Evolutionary conservation across 768 basidiomycete species (phyloP), one percentile per base, ranked within the genome.

Genomic region (Tulasnella sp.): DNA sequence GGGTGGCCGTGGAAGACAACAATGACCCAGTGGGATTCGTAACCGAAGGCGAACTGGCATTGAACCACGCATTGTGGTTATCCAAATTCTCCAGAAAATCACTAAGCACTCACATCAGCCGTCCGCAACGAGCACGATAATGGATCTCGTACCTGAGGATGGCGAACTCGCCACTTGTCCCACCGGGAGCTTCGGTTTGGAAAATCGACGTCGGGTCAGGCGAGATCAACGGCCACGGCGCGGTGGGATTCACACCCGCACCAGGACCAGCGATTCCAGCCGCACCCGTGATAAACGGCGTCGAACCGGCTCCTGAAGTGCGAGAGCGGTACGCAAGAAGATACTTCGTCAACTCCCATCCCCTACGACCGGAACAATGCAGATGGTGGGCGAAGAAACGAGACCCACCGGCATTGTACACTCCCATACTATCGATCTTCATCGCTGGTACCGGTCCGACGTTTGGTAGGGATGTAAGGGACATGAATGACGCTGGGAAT

Each of bases 61-160:
- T 77, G 67, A 89, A 86, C 70, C 88, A 90, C 1, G 84, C 76
- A 2, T 82, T 80, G 52, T 92, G 87, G 67, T n/a, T n/a, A n/a
- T 90, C 86, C 7, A 93, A 75, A 0, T 86, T 87, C 66, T 90
- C 86, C 23, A 93, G 75, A 68, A 91, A 92, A 65, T 93, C 89
- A 32, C 88, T 91, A 58, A 60, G 58, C 14, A 59, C 55, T 46
- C 45, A 49, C 35, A 29, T 57, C 34, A 52, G 55, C 14, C 62
- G 41, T 31, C 61, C 9, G 7, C 42, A 15, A 21, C 8, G 43
- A 32, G 23, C 37, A 39, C 29, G 57, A 60, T 23, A 57, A 59
- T 54, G 43, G 37, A 61, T 32, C 19, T 74, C 79, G 60, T 69
- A 84, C 83, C 82, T 84, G 53, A 88, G 76, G 42, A 85, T 83